Conservation (phyloP, 164 flowering plant species). For the Piper longum region DNA sequence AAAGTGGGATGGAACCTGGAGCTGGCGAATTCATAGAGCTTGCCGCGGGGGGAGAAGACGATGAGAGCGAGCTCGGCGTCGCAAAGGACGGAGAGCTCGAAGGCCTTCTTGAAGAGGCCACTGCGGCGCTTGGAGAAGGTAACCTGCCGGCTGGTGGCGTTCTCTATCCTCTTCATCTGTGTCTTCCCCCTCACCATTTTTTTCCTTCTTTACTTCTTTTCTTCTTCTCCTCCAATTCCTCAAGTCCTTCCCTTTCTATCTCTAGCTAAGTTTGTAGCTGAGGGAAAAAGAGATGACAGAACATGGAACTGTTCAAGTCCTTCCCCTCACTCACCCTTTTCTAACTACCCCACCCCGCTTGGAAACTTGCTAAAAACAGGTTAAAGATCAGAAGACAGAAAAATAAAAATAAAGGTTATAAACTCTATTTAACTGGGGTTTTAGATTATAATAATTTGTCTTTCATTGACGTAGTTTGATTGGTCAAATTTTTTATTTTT, state of each 20-base stretch:
- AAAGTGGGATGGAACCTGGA: constrained; percentile 21
- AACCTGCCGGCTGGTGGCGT: constrained; percentile 63
- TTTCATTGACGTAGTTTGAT: no score
- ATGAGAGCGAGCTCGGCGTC: constrained; percentile 57
- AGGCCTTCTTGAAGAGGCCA: constrained; percentile 59
- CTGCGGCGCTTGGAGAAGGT: constrained; percentile 62
- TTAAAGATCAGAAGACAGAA: background rate
- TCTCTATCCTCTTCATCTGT: constrained; percentile 55
- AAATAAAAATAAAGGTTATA: no score
- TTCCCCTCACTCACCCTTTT: background rate
- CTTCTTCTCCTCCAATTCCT: no score
- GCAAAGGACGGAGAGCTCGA: constrained; percentile 56
- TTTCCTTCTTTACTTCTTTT: background rate
- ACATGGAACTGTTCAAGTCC: background rate
- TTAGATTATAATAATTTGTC: no score
- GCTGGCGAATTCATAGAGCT: constrained; percentile 57
- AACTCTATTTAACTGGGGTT: no score
- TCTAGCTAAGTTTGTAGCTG: background rate
- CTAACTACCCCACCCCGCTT: background rate
- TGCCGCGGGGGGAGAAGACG: constrained; percentile 55
- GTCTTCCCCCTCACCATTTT: constrained; percentile 71
- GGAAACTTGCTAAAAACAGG: background rate
- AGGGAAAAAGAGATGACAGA: background rate
- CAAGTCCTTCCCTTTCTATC: background rate
- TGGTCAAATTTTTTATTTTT: no score